phyloP scores from a whole-genome alignment of 371 early-diverging fungal species.

The Mortierella sp. region DNA sequence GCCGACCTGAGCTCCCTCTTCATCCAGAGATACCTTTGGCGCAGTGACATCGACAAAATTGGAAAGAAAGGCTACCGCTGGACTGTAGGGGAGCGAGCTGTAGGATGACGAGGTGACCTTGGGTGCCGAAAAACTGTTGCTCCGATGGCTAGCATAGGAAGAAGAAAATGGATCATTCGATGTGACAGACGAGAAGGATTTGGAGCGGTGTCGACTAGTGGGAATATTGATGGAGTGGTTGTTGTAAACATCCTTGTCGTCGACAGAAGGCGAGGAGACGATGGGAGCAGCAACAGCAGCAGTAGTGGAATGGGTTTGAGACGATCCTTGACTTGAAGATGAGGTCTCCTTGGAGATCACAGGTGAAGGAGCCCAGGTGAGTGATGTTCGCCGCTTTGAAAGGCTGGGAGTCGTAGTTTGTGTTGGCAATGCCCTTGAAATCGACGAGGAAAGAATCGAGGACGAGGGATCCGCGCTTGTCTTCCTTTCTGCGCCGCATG shows the following conservation, averaged over 20 bases:
- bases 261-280: not conserved
- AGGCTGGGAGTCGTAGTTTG: not conserved
- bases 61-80: slow-evolving; percentile 74
- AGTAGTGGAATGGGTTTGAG: not conserved
- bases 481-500: not conserved
- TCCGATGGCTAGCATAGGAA: not conserved
- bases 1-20: slow-evolving; percentile 78
- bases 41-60: slow-evolving; percentile 66
- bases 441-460: slow-evolving; percentile 1
- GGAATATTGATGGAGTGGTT: slow-evolving; percentile 9
- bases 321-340: not conserved
- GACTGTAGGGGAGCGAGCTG: slow-evolving; percentile 64
- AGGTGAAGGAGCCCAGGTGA: not conserved
- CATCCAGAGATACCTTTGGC: slow-evolving; percentile 67
- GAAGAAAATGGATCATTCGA: not conserved
- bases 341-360: not conserved
- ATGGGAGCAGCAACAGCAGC: not conserved
- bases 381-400: not conserved
- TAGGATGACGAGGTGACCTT: slow-evolving; percentile 62
- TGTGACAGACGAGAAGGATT: not conserved
- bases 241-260: not conserved
- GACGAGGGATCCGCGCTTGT: not conserved
- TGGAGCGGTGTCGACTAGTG: slow-evolving; percentile 12
- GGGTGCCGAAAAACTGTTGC: slow-evolving; percentile 6
- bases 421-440: slow-evolving; percentile 5